Conservation (phyloP, 148 eudicot genomes). For the Persicaria maculosa region DNA sequence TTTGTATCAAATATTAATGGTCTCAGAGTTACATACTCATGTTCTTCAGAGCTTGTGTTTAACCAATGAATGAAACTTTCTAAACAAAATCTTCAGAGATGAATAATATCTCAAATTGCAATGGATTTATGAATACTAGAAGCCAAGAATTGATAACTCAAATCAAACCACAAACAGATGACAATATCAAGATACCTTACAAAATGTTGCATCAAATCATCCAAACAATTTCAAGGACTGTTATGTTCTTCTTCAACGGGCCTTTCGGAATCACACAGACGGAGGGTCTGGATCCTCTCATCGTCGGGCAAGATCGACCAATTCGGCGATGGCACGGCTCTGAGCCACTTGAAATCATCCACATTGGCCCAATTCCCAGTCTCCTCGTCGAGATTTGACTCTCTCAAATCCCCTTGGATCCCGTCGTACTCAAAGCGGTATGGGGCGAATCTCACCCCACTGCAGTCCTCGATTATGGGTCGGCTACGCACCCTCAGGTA, state of each 20-base stretch:
- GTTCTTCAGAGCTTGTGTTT: no score
- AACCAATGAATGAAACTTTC: no score
- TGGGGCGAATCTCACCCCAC: conserved; percentile 66
- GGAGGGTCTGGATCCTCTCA: conserved; percentile 36
- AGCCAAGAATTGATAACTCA: no score
- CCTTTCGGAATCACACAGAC: conserved; percentile 23
- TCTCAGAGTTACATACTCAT: no score
- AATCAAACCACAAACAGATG: no score
- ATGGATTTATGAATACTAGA: no score
- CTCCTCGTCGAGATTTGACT: conserved; percentile 59
- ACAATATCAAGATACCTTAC: no score
- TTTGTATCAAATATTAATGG: no score
- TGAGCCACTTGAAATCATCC: conserved; percentile 78
- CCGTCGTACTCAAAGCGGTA: conserved; percentile 62
- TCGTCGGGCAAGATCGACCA: conserved; percentile 63
- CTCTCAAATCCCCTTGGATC: conserved; percentile 48
- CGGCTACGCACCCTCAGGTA: conserved; percentile 70
- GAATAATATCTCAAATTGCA: no score
- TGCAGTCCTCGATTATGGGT: conserved; percentile 75
- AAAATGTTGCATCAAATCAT: no score
- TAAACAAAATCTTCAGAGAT: no score
- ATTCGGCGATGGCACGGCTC: conserved; percentile 73
- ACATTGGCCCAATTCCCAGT: conserved; percentile 77
- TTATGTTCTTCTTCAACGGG: no score
- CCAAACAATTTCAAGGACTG: conserved; percentile 1